These are phyloP conservation scores for Rosa hybrid DNA, from an alignment of 331 rosid genomes.

Conservation along the genomic window DNA sequence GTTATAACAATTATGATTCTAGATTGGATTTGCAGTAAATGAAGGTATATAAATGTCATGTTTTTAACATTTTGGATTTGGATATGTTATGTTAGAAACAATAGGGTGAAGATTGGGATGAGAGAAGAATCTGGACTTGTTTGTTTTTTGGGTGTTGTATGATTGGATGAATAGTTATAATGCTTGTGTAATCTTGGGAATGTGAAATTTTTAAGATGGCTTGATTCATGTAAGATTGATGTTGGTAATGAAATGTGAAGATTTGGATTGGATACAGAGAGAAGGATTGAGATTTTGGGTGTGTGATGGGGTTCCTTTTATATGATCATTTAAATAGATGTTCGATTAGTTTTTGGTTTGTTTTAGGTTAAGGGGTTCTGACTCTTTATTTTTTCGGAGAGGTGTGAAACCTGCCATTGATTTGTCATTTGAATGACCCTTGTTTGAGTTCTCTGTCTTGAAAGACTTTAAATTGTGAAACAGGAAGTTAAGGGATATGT, in stretches of 20 bases:
- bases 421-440: not conserved
- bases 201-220: not conserved
- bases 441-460: not conserved
- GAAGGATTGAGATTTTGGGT: not conserved
- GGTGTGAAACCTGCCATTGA: conserved; percentile 27
- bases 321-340: no score
- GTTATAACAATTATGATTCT: conserved; percentile 15
- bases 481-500: conserved; percentile 85
- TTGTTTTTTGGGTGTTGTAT: not conserved
- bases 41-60: conserved; percentile 1
- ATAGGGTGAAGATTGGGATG: not conserved
- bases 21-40: conserved; percentile 15
- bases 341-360: conserved; percentile 1
- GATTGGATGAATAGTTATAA: not conserved
- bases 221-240: not conserved
- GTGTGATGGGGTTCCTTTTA: not conserved
- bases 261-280: not conserved
- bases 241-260: not conserved
- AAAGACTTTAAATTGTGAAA: not conserved
- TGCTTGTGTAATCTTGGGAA: not conserved
- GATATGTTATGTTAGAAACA: not conserved
- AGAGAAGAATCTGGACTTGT: conserved; percentile 3
- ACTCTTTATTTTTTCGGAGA: conserved; percentile 45
- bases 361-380: conserved; percentile 17
- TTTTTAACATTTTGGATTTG: not conserved